phyloP scores from a whole-genome alignment of 306 rosid species.

The Cucurbita argyrosperma region DNA sequence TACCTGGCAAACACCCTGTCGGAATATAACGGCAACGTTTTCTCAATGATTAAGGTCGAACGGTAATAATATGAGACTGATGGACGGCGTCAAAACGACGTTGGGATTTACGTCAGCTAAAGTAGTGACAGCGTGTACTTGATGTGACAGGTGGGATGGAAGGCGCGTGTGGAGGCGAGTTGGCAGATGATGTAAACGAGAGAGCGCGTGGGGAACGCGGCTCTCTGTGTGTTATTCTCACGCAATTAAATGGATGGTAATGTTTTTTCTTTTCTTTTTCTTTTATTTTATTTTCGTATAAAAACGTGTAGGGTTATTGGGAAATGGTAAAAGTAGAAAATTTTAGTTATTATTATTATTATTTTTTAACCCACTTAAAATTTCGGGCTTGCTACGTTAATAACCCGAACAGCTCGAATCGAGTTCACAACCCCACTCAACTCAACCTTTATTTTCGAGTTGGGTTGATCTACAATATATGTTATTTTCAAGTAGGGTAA shows the following conservation, averaged over 20 bases:
- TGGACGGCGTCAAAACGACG: neutral
- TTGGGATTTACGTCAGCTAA: neutral
- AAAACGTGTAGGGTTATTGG: neutral
- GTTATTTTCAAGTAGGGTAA: too few species aligned
- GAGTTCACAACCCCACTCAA: too few species aligned
- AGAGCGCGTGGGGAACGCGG: neutral
- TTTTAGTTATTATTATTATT: too few species aligned
- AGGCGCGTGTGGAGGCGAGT: neutral
- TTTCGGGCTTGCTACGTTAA: too few species aligned
- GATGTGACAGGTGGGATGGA: neutral
- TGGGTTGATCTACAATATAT: too few species aligned
- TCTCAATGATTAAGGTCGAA: neutral
- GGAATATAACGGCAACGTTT: neutral
- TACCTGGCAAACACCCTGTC: neutral
- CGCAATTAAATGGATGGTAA: neutral
- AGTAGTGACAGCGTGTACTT: too few species aligned
- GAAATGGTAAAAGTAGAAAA: too few species aligned
- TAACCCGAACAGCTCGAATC: too few species aligned
- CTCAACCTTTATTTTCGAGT: too few species aligned
- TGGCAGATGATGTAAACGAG: neutral
- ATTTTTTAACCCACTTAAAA: too few species aligned
- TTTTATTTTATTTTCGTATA: neutral
- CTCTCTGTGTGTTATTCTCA: neutral
- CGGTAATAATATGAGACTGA: too few species aligned
- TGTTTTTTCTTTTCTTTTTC: too few species aligned